These are phyloP conservation scores for Suillus bovinus DNA, from an alignment of 768 basidiomycete genomes.

Conservation along the genomic window DNA sequence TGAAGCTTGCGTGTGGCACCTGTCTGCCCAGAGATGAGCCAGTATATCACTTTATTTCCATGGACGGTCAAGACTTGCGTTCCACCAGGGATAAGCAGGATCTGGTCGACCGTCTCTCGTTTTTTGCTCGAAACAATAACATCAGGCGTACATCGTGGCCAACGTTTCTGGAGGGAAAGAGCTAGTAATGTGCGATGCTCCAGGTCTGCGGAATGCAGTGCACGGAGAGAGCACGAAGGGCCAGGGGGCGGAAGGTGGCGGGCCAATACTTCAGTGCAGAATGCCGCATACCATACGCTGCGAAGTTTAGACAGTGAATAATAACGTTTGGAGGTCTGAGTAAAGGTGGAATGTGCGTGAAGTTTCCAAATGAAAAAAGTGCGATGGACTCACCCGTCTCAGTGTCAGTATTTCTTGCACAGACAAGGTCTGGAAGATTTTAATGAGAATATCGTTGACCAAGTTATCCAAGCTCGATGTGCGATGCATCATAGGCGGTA, in stretches of 20 bases:
- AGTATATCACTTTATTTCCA: constrained; percentile 23
- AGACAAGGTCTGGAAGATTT: constrained; percentile 18
- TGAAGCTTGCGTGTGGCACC: constrained; percentile 18
- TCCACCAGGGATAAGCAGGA: constrained; percentile 27
- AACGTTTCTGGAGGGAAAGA: constrained; percentile 23
- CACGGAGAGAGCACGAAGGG: constrained; percentile 8
- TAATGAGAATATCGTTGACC: constrained; percentile 29
- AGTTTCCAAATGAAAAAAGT: neutral
- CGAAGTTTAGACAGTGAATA: constrained; percentile 26
- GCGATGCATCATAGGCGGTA: neutral
- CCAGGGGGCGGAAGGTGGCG: constrained; percentile 24
- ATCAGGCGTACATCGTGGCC: constrained; percentile 21
- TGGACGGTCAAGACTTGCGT: constrained; percentile 30
- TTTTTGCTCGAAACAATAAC: constrained; percentile 14
- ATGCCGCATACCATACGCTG: constrained; percentile 24
- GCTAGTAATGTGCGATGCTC: constrained; percentile 31
- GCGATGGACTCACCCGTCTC: constrained; percentile 21
- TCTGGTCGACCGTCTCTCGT: constrained; percentile 23
- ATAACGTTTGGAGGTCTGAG: constrained; percentile 30
- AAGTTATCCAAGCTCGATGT: constrained; percentile 23
- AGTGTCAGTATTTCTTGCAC: constrained; percentile 21
- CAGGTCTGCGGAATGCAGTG: constrained; percentile 23
- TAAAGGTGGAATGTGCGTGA: neutral
- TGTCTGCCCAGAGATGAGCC: constrained; percentile 22
- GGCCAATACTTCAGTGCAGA: constrained; percentile 24